Percentiles rank a stretch among this genome's conserved stretches.
Evolutionary conservation across 345 rosid genomes (phyloP).

Genomic region (Geranium rotundifolium): DNA sequence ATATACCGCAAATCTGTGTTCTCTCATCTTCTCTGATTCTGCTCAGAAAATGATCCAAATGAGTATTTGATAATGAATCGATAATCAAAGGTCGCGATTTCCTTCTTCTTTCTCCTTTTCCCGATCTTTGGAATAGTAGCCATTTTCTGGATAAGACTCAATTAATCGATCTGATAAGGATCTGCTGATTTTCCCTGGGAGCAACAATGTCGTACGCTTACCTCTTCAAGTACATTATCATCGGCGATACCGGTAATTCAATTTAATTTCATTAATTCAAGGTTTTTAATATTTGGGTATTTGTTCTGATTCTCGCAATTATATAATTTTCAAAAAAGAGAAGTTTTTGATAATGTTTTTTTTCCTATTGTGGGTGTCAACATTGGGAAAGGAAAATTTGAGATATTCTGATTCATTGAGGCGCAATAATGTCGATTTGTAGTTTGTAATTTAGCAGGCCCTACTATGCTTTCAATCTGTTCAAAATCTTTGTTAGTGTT

Average conservation of each 20-base stretch:
- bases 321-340: too few species aligned
- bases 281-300: too few species aligned
- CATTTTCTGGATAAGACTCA: background rate
- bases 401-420: background rate
- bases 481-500: background rate
- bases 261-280: background rate
- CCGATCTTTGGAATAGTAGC: too few species aligned
- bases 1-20: too few species aligned
- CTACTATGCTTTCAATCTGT: background rate
- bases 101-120: too few species aligned
- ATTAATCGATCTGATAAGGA: background rate
- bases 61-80: too few species aligned
- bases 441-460: background rate
- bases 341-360: background rate
- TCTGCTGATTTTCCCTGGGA: background rate
- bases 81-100: too few species aligned
- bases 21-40: too few species aligned
- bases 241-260: conserved; percentile 77
- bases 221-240: conserved; percentile 95
- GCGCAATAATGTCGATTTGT: background rate
- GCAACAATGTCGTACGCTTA: conserved; percentile 70
- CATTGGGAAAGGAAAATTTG: background rate
- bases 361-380: background rate
- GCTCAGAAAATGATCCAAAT: too few species aligned
- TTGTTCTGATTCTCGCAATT: background rate